phyloP scores from a whole-genome alignment of 1,284 basidiomycete species.

The Microbotryum intermedium region DNA sequence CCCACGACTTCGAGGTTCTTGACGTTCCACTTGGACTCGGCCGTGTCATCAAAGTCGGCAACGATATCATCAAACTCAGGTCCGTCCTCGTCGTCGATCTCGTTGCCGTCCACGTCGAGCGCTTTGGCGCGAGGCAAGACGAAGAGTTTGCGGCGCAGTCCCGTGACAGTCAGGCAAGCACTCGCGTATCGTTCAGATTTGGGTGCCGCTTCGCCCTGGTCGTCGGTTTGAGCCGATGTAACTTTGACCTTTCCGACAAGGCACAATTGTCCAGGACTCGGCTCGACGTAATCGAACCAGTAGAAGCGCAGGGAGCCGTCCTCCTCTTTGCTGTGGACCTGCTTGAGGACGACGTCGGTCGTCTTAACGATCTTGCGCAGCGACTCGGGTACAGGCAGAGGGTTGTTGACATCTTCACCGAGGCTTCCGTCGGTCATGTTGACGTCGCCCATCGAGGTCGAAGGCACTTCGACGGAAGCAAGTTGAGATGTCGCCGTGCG shows the following conservation, averaged over 20 bases:
- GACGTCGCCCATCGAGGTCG: conserved; percentile 43
- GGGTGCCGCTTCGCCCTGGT: conserved; percentile 44
- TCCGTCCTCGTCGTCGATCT: conserved; percentile 52
- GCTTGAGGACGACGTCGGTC: conserved; percentile 6
- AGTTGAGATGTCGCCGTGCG: conserved; percentile 21
- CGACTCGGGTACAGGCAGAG: conserved; percentile 13
- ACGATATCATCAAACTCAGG: conserved; percentile 57
- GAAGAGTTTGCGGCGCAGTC: conserved; percentile 85
- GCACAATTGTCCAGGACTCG: conserved; percentile 59
- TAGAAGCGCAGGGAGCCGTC: conserved; percentile 82
- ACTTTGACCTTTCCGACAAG: conserved; percentile 84
- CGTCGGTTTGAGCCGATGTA: conserved; percentile 5
- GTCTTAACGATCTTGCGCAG: conserved; percentile 2
- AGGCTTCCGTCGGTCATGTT: neutral
- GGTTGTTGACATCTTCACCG: conserved; percentile 8
- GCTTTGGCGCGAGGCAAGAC: conserved; percentile 69
- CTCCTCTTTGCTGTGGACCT: conserved; percentile 53
- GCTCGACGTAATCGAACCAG: conserved; percentile 87
- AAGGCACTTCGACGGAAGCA: conserved; percentile 7
- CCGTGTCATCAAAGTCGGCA: conserved; percentile 71
- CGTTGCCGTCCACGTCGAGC: conserved; percentile 49
- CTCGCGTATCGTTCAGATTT: conserved; percentile 57
- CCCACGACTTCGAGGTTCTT: conserved; percentile 42
- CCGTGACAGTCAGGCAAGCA: conserved; percentile 76
- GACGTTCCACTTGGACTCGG: conserved; percentile 59